A percentile compares a stretch with the other conserved stretches of the same genome.
These are phyloP conservation scores for Phytopythium chamaehyphon DNA, from an alignment of 352 stramenopile species.

Conservation along the genomic window DNA sequence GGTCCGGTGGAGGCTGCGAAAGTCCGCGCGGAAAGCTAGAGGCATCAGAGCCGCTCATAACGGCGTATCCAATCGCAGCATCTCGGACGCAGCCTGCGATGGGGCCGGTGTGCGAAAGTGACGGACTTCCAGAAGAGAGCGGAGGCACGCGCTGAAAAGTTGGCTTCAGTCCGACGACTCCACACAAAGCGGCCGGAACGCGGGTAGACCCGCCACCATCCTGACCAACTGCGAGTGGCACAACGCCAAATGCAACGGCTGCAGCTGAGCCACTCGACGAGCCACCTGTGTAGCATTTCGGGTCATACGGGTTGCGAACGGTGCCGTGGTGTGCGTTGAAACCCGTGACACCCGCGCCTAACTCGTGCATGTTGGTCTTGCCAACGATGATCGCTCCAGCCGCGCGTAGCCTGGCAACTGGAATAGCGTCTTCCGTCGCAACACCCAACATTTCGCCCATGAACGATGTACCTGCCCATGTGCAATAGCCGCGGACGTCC, in stretches of 20 bases:
- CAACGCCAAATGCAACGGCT: slow-evolving; percentile 81
- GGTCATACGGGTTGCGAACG: slow-evolving; percentile 84
- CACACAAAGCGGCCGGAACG: slow-evolving; percentile 84
- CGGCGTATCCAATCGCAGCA: slow-evolving; percentile 76
- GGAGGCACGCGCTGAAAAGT: slow-evolving; percentile 77
- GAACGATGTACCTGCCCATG: slow-evolving; percentile 70
- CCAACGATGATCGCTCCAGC: slow-evolving; percentile 86
- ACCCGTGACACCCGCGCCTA: slow-evolving; percentile 67
- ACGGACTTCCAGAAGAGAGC: slow-evolving; percentile 46
- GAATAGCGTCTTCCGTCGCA: slow-evolving; percentile 37
- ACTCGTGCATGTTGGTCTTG: slow-evolving; percentile 89
- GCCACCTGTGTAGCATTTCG: slow-evolving; percentile 81
- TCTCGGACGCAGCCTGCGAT: slow-evolving; percentile 82
- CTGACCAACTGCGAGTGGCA: slow-evolving; percentile 80
- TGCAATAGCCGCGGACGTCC: slow-evolving; percentile 61
- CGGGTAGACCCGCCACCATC: slow-evolving; percentile 90
- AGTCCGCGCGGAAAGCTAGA: slow-evolving; percentile 37
- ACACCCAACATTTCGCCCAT: slow-evolving; percentile 42
- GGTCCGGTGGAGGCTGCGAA: slow-evolving; percentile 39
- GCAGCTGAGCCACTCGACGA: slow-evolving; percentile 88
- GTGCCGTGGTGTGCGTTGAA: slow-evolving; percentile 77
- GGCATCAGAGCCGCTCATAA: slow-evolving; percentile 70
- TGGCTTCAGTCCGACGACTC: slow-evolving; percentile 86
- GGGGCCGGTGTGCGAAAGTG: slow-evolving; percentile 70
- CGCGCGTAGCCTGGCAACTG: slow-evolving; percentile 55